Evolutionary conservation across 768 basidiomycete genomes (phyloP), one percentile per base, ranked within the genome.

Genomic region (Pulveroboletus sp.): DNA sequence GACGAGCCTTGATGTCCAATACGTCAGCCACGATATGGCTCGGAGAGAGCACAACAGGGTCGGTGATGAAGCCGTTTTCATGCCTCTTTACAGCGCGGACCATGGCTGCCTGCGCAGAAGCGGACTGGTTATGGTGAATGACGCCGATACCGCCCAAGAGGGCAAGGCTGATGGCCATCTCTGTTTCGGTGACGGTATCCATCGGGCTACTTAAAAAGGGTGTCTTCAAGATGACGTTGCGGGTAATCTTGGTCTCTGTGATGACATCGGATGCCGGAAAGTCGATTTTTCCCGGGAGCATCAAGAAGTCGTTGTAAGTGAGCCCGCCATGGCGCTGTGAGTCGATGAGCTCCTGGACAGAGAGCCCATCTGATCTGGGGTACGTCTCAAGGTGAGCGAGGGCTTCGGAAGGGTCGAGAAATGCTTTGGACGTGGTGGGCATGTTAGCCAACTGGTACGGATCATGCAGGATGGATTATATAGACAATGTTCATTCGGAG

Each of bases 151-250:
- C 96, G 43, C 96, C 96, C 49, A 94, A 81, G 47, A 99, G 84
- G 78, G 93, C 92, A 79, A 95, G 83, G 43, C 85, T 75, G 65
- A 95, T 92, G 28, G 91, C 92, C 90, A 94, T 95, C 52, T 90
- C 83, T 47, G 79, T 82, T 71, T 97, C 96, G 1, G 96, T 98
- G 59, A 98, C 96, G 39, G 96, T 99, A 74, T 99, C 96, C 96
- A 99, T 99, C 14, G 96, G 95, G 45, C 91, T 94, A 68, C 92
- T 95, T 76, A 97, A 76, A 73, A 99, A 95, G 0, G 95, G 96
- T 0, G 93, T 94, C 73, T 93, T 97, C 60, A 99, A 77, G 38
- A 76, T 72, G 60, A 97, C 89, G 59, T 96, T 96, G 49, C 88
- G 84, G 21, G 95, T 96, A 51, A 99, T 83, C 47, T 78, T 81